phyloP scores from a whole-genome alignment of 768 basidiomycete genomes.

The Amanita rubescens region DNA sequence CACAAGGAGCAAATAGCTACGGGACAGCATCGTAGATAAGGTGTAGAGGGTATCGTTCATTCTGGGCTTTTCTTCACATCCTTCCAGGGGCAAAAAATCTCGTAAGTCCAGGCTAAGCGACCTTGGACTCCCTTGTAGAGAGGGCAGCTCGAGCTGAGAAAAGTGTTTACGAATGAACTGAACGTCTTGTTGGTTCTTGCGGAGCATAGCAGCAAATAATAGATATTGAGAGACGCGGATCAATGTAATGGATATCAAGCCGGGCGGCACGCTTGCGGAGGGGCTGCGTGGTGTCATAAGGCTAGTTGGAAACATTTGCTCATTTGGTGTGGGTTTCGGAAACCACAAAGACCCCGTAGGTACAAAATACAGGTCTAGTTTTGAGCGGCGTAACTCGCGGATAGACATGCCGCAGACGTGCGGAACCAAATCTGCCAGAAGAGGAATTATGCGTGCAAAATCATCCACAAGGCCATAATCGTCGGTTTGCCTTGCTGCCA shows the following conservation, averaged over 20 bases:
- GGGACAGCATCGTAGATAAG: constrained; percentile 55
- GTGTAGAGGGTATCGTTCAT: constrained; percentile 19
- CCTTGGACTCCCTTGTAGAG: constrained; percentile 20
- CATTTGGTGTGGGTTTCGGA: constrained; percentile 40
- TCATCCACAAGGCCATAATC: constrained; percentile 36
- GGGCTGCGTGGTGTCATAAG: constrained; percentile 28
- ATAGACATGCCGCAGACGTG: constrained; percentile 70
- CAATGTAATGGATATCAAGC: constrained; percentile 49
- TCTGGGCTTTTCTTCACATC: background rate
- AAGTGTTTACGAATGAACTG: constrained; percentile 60
- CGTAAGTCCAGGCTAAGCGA: constrained; percentile 30
- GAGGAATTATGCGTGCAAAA: constrained; percentile 48
- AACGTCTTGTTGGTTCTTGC: constrained; percentile 60
- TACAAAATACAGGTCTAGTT: constrained; percentile 59
- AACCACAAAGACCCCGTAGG: constrained; percentile 73
- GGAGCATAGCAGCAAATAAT: constrained; percentile 56
- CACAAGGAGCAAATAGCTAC: constrained; percentile 62
- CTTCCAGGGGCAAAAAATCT: constrained; percentile 40
- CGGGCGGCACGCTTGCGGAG: constrained; percentile 30
- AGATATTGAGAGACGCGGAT: constrained; percentile 68
- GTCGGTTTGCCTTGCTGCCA: constrained; percentile 36
- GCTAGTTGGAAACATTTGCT: constrained; percentile 55
- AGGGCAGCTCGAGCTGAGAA: constrained; percentile 52
- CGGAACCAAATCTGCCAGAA: constrained; percentile 49
- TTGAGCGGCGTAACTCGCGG: constrained; percentile 65